phyloP scores from a whole-genome alignment of 1,139 yeast species.

The Nadsonia starkeyi-henricii region DNA sequence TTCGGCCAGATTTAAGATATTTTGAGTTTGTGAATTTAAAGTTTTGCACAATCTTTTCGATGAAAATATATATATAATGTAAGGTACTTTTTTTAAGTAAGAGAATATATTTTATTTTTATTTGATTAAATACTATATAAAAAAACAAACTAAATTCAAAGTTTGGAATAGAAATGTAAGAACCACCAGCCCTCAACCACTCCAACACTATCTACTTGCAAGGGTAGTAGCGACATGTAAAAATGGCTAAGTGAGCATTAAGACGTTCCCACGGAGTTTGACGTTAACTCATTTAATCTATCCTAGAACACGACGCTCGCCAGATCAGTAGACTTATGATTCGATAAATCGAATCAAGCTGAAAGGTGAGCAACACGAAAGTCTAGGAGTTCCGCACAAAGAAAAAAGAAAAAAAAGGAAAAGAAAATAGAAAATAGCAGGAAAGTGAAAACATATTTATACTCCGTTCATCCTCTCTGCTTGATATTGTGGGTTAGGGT shows the following conservation, averaged over 20 bases:
- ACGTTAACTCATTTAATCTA: constrained; percentile 34
- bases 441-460: constrained; percentile 1
- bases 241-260: constrained; percentile 36
- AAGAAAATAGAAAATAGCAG: constrained; percentile 7
- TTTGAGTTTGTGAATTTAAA: too few relatives aligned
- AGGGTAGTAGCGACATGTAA: constrained; percentile 21
- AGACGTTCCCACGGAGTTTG: constrained; percentile 31
- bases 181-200: constrained; percentile 47
- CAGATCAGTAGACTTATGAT: constrained; percentile 20
- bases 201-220: constrained; percentile 25
- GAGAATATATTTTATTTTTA: too few relatives aligned
- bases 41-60: too few relatives aligned
- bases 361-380: constrained; percentile 50
- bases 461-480: too few relatives aligned
- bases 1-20: too few relatives aligned
- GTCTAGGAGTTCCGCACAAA: constrained; percentile 58
- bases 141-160: not conserved
- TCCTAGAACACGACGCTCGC: constrained; percentile 56
- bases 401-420: constrained; percentile 19
- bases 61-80: too few relatives aligned
- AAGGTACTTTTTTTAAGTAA: too few relatives aligned
- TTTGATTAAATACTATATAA: not conserved
- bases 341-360: constrained; percentile 14
- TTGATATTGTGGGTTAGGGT: constrained; percentile 2
- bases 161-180: constrained; percentile 27